These are phyloP conservation scores for Tolypocladium endophyticum DNA, from an alignment of 2,329 filamentous ascomycete genomes.

Conservation along the genomic window DNA sequence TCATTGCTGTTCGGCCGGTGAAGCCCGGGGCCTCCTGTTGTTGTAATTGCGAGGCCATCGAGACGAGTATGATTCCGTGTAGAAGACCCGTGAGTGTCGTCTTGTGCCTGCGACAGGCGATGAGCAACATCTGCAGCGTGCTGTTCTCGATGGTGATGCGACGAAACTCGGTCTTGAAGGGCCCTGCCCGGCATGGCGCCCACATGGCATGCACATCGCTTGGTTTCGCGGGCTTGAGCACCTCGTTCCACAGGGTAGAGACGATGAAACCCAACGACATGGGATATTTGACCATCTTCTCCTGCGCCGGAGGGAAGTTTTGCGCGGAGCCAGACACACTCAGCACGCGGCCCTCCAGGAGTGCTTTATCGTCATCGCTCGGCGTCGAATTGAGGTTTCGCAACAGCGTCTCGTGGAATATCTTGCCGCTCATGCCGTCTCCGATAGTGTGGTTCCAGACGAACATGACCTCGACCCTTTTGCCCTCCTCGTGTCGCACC, in stretches of 20 bases:
- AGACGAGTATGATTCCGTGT: neutral
- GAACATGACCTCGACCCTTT: slow-evolving; percentile 6
- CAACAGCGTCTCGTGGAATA: slow-evolving; percentile 10
- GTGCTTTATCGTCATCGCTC: neutral
- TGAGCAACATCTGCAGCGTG: neutral
- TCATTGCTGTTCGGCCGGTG: neutral
- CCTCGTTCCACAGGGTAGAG: neutral
- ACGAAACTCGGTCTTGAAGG: neutral
- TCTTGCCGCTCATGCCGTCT: slow-evolving; percentile 10
- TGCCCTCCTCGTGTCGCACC: neutral
- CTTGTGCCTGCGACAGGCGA: neutral
- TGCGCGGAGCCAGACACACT: neutral
- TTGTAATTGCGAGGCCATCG: neutral
- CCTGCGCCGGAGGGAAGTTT: neutral
- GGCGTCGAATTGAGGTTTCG: neutral
- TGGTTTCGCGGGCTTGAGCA: neutral
- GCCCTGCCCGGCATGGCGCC: neutral
- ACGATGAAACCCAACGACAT: neutral
- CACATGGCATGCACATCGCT: neutral
- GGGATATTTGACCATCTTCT: slow-evolving; percentile 1
- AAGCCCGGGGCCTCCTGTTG: neutral
- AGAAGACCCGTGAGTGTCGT: neutral
- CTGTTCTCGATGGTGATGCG: neutral
- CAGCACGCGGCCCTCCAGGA: neutral
- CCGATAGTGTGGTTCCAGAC: slow-evolving; percentile 7